Evolutionary conservation across 805 yeast genomes (phyloP).

Genomic region (Huiozyma naganishii): DNA sequence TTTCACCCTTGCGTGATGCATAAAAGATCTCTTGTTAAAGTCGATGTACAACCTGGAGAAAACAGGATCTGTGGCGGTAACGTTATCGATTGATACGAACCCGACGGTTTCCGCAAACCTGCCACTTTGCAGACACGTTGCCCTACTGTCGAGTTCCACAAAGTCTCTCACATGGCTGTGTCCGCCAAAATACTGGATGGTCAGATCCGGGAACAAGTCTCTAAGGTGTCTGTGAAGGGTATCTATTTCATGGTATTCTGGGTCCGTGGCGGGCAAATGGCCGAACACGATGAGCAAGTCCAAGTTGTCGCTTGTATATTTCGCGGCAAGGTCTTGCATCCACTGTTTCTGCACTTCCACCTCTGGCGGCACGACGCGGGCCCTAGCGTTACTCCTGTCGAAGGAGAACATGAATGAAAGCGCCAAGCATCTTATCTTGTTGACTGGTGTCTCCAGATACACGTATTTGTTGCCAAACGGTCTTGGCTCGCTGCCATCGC

Average conservation of each 20-base stretch:
- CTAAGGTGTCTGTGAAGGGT: conserved; percentile 39
- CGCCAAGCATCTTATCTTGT: conserved; percentile 44
- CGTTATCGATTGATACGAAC: conserved; percentile 50
- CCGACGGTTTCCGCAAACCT: conserved; percentile 92
- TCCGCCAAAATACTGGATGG: conserved; percentile 86
- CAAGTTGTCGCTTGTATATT: conserved; percentile 31
- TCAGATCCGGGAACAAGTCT: conserved; percentile 42
- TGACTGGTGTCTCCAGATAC: conserved; percentile 53
- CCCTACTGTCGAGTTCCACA: conserved; percentile 48
- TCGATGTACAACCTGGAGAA: conserved; percentile 68
- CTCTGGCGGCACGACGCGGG: conserved; percentile 52
- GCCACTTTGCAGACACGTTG: conserved; percentile 85
- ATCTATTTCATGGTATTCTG: conserved; percentile 27
- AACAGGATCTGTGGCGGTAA: conserved; percentile 13
- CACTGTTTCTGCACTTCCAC: conserved; percentile 45
- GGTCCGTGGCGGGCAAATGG: conserved; percentile 56
- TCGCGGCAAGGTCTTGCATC: conserved; percentile 41
- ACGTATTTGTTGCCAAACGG: conserved; percentile 61
- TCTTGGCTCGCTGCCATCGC: conserved; percentile 33
- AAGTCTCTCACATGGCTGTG: conserved; percentile 90
- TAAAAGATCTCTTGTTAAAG: conserved; percentile 63
- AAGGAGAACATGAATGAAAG: conserved; percentile 78
- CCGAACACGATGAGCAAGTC: conserved; percentile 68
- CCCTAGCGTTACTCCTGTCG: conserved; percentile 39
- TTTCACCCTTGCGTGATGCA: conserved; percentile 40